Percentiles rank a stretch among this genome's conserved stretches.
Conservation (phyloP, 2,329 filamentous ascomycete species). For the Teratosphaeria gauchensis region DNA sequence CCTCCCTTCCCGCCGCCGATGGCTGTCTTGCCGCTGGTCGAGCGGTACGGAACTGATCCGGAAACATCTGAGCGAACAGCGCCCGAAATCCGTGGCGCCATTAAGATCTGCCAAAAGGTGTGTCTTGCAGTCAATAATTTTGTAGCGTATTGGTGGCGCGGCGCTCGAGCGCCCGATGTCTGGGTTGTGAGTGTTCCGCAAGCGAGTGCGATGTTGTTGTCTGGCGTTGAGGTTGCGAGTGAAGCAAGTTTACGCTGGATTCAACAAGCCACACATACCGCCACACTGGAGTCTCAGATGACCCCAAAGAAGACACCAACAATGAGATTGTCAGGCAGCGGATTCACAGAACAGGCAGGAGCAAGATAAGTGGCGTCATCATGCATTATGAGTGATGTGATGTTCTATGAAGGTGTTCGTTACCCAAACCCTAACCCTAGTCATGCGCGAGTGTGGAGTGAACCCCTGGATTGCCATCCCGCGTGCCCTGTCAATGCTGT, state of each 20-base stretch:
- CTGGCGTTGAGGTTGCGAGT: background rate
- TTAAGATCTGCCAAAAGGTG: background rate
- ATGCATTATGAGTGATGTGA: background rate
- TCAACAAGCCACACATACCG: background rate
- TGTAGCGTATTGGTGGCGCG: background rate
- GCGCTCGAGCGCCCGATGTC: background rate
- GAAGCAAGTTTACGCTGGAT: background rate
- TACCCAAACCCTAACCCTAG: background rate
- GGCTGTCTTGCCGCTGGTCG: slow-evolving; percentile 1
- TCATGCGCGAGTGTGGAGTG: background rate
- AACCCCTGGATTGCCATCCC: background rate
- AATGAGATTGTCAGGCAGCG: background rate
- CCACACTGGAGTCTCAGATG: no score
- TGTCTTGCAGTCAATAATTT: background rate
- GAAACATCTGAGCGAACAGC: slow-evolving; percentile 3
- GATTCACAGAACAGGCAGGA: background rate
- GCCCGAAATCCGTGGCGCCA: background rate
- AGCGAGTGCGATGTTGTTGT: background rate
- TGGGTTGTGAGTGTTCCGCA: background rate
- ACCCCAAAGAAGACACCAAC: no score
- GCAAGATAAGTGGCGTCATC: background rate
- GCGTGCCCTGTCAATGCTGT: background rate
- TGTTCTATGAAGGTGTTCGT: background rate
- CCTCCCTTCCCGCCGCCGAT: slow-evolving; percentile 5
- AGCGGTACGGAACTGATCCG: background rate